These are phyloP conservation scores for Colletotrichum sidae DNA, from an alignment of 2,329 filamentous ascomycete species.

Conservation along the genomic window DNA sequence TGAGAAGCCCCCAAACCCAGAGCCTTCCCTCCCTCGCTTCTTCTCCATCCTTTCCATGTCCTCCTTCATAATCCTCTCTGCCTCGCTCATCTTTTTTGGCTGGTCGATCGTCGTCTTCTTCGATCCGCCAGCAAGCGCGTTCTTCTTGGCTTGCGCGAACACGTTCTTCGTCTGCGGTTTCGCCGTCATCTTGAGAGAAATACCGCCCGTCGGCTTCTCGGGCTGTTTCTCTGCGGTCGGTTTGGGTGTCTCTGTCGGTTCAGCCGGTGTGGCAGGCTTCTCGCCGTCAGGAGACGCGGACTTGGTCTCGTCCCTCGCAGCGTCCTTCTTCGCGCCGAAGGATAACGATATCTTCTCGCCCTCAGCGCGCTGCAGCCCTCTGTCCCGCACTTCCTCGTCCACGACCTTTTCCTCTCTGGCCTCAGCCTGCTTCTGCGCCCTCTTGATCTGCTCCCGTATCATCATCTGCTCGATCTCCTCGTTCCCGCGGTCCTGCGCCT, in stretches of 20 bases:
- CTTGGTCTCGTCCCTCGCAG: constrained; percentile 39
- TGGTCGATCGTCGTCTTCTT: constrained; percentile 72
- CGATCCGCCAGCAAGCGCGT: constrained; percentile 68
- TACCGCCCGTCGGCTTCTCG: constrained; percentile 38
- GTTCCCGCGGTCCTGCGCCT: constrained; percentile 89
- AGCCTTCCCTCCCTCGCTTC: constrained; percentile 68
- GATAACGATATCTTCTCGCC: constrained; percentile 82
- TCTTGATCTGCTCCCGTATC: constrained; percentile 85
- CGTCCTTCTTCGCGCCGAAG: constrained; percentile 63
- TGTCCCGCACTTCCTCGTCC: constrained; percentile 52
- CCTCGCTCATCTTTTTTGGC: constrained; percentile 88
- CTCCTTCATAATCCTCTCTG: constrained; percentile 89
- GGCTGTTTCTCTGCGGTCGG: constrained; percentile 10
- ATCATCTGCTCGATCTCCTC: constrained; percentile 88
- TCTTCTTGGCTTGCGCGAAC: constrained; percentile 76
- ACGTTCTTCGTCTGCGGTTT: constrained; percentile 82
- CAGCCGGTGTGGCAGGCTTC: constrained; percentile 36
- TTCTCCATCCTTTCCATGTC: constrained; percentile 81
- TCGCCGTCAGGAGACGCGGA: constrained; percentile 40
- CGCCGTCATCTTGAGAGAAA: constrained; percentile 75
- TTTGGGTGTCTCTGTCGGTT: constrained; percentile 33
- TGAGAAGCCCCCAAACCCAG: constrained; percentile 58
- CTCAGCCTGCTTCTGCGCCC: constrained; percentile 73
- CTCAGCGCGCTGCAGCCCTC: constrained; percentile 69
- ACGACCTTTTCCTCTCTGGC: constrained; percentile 55